Evolutionary conservation across 1,284 basidiomycete genomes (phyloP).

Genomic region (Caloboletus firmus): DNA sequence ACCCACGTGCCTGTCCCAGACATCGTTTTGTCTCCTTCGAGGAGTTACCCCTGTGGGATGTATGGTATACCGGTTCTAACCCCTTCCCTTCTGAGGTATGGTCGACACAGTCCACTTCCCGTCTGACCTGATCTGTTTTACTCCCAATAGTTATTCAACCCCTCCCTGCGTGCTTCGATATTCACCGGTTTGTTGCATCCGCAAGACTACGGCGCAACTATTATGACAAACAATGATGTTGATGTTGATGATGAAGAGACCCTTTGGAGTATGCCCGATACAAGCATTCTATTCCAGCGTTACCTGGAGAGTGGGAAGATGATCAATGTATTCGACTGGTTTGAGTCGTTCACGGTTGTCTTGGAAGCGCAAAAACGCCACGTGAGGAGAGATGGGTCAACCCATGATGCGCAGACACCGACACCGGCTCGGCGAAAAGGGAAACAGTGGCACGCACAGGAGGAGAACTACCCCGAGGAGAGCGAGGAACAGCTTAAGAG

Average conservation of each 20-base stretch:
- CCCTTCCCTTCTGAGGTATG: constrained; percentile 65
- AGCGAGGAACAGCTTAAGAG: constrained; percentile 45
- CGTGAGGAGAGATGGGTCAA: constrained; percentile 24
- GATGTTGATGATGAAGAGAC: constrained; percentile 24
- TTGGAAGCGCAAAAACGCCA: constrained; percentile 51
- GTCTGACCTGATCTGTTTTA: constrained; percentile 14
- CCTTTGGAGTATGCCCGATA: constrained; percentile 62
- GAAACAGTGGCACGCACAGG: constrained; percentile 21
- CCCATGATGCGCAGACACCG: constrained; percentile 12
- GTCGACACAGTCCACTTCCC: neutral
- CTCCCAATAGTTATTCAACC: constrained; percentile 58
- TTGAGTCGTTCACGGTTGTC: constrained; percentile 63
- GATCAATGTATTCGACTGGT: constrained; percentile 84
- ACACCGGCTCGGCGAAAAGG: constrained; percentile 33
- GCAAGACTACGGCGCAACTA: constrained; percentile 43
- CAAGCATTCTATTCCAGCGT: constrained; percentile 68
- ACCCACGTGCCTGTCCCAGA: constrained; percentile 34
- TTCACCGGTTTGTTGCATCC: constrained; percentile 62
- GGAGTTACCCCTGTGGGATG: constrained; percentile 55
- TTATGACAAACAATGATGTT: constrained; percentile 4
- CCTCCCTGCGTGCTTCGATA: constrained; percentile 58
- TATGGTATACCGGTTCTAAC: constrained; percentile 67
- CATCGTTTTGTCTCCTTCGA: constrained; percentile 47
- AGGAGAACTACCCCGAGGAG: constrained; percentile 26
- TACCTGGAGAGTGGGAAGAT: constrained; percentile 75